phyloP scores from a whole-genome alignment of 345 rosid genomes.

The Tarenaya hassleriana region DNA sequence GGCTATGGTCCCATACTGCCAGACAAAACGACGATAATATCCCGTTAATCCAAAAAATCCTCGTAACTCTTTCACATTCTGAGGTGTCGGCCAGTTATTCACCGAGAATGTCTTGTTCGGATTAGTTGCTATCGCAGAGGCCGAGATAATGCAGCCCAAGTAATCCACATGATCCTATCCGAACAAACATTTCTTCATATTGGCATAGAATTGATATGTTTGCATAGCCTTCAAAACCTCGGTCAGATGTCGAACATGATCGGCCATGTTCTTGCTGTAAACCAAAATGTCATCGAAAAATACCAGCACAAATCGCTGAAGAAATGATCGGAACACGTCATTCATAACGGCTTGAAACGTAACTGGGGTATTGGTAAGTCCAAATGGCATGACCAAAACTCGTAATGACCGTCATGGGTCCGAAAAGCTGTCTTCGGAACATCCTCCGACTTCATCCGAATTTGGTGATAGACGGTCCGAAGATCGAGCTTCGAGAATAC shows the following conservation, averaged over 20 bases:
- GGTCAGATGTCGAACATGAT: too few relatives aligned
- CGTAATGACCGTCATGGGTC: too few relatives aligned
- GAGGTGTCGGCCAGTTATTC: neutral
- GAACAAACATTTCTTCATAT: too few relatives aligned
- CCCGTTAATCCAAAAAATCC: neutral
- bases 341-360: neutral
- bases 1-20: neutral
- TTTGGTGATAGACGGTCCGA: neutral
- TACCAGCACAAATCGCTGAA: neutral
- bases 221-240: too few relatives aligned
- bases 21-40: neutral
- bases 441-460: neutral
- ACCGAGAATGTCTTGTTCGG: too few relatives aligned
- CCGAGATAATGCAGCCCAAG: too few relatives aligned
- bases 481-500: neutral
- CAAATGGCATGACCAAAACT: neutral
- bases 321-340: neutral
- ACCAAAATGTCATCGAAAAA: neutral
- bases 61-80: neutral
- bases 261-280: neutral
- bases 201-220: too few relatives aligned
- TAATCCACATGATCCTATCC: too few relatives aligned
- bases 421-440: too few relatives aligned
- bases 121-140: too few relatives aligned
- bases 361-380: neutral